Evolutionary conservation across 371 early-diverging fungal genomes (phyloP).

Genomic region (Synchytrium microbalum): DNA sequence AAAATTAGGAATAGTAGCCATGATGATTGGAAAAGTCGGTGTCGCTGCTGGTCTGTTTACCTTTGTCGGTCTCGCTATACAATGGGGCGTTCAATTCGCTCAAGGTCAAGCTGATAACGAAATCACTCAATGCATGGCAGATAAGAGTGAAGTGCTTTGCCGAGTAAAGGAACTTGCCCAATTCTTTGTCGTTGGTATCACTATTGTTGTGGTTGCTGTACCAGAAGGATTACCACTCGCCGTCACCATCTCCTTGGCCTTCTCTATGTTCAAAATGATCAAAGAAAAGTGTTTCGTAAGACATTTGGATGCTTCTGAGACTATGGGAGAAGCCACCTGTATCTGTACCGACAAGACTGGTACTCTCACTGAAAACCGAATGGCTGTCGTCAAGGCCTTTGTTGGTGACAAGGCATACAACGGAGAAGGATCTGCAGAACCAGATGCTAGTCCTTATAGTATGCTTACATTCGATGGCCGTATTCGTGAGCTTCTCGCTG

Average conservation of each 20-base stretch:
- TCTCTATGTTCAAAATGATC: conserved; percentile 75
- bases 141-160: conserved; percentile 25
- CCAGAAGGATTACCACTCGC: conserved; percentile 93
- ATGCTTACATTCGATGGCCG: neutral
- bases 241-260: conserved; percentile 86
- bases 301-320: conserved; percentile 85
- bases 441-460: conserved; percentile 8
- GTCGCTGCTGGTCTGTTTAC: conserved; percentile 67
- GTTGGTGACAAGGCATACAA: conserved; percentile 11
- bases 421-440: conserved; percentile 22
- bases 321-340: conserved; percentile 85
- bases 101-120: conserved; percentile 1
- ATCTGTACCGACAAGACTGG: conserved; percentile 92
- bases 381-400: conserved; percentile 63
- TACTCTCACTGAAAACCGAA: conserved; percentile 81
- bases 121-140: conserved; percentile 19
- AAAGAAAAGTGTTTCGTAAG: conserved; percentile 91
- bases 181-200: conserved; percentile 28
- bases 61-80: conserved; percentile 62
- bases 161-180: conserved; percentile 8
- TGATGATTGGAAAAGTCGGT: conserved; percentile 79
- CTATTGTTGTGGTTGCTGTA: conserved; percentile 85
- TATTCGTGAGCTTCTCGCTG: conserved; percentile 12
- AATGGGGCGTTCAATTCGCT: conserved; percentile 53
- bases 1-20: conserved; percentile 69